Evolutionary conservation across 2,329 filamentous ascomycete genomes (phyloP).

Genomic region (Cladosporium phlei): DNA sequence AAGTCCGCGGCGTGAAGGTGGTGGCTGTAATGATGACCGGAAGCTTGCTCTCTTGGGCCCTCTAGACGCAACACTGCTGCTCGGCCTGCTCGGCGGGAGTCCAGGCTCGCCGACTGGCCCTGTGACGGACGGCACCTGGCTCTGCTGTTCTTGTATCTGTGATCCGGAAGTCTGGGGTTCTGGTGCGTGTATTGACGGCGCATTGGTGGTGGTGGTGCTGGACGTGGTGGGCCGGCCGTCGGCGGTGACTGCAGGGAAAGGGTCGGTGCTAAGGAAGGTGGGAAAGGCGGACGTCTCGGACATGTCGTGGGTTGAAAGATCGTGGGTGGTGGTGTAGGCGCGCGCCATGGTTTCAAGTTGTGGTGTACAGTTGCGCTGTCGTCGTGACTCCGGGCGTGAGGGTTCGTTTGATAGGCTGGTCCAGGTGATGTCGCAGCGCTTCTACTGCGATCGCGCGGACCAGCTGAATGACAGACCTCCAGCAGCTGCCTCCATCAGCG

Average conservation of each 20-base stretch:
- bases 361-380: conserved; percentile 1
- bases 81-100: conserved; percentile 44
- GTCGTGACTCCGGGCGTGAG: not conserved
- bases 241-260: conserved; percentile 18
- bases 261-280: conserved; percentile 27
- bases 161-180: conserved; percentile 16
- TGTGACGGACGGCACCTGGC: conserved; percentile 32
- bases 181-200: conserved; percentile 19
- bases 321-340: not conserved
- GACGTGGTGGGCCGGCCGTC: conserved; percentile 20
- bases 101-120: conserved; percentile 46
- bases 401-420: not conserved
- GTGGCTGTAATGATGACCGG: conserved; percentile 16
- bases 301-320: conserved; percentile 2
- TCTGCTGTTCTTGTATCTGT: conserved; percentile 16
- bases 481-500: too few relatives aligned
- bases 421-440: not conserved
- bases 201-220: conserved; percentile 19
- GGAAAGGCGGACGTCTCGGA: conserved; percentile 19
- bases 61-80: conserved; percentile 33
- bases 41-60: conserved; percentile 13
- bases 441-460: conserved; percentile 3
- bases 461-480: too few relatives aligned
- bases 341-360: conserved; percentile 8
- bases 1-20: conserved; percentile 20